Conservation (phyloP, 2,329 filamentous ascomycete species). For the Epichloe gansuensis region DNA sequence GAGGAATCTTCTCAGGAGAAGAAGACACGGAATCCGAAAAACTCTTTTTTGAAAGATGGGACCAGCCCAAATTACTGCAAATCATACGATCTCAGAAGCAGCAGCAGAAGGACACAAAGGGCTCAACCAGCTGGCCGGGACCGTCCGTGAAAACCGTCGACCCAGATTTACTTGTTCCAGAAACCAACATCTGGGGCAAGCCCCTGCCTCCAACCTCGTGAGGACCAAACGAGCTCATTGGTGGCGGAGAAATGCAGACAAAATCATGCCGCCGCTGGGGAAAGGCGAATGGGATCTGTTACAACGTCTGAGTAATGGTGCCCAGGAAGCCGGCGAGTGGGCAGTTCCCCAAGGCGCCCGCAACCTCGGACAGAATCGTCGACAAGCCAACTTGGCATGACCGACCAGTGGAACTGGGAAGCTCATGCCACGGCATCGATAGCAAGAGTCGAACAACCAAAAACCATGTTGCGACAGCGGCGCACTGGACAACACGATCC, state of each 20-base stretch:
- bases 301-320: slow-evolving; percentile 31
- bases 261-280: slow-evolving; percentile 42
- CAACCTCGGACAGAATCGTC: slow-evolving; percentile 8
- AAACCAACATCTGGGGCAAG: slow-evolving; percentile 37
- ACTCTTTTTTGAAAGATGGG: slow-evolving; percentile 37
- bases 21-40: slow-evolving; percentile 5
- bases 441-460: slow-evolving; percentile 25
- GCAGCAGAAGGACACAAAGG: slow-evolving; percentile 16
- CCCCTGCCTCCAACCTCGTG: slow-evolving; percentile 26
- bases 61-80: slow-evolving; percentile 29
- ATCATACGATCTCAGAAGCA: slow-evolving; percentile 30
- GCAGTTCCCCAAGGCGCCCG: slow-evolving; percentile 22
- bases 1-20: too few species aligned
- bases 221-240: slow-evolving; percentile 33
- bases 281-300: slow-evolving; percentile 43
- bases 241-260: slow-evolving; percentile 34
- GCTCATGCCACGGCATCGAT: slow-evolving; percentile 27
- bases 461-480: slow-evolving; percentile 19
- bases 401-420: slow-evolving; percentile 29
- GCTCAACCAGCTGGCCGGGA: slow-evolving; percentile 15
- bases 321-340: slow-evolving; percentile 24
- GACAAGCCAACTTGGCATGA: neutral
- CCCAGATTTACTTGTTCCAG: slow-evolving; percentile 25
- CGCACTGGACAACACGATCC: slow-evolving; percentile 25
- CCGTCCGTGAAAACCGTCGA: slow-evolving; percentile 17